These are phyloP conservation scores for Dioscorea zingiberensis DNA, from an alignment of 106 monocot genomes.

Conservation along the genomic window DNA sequence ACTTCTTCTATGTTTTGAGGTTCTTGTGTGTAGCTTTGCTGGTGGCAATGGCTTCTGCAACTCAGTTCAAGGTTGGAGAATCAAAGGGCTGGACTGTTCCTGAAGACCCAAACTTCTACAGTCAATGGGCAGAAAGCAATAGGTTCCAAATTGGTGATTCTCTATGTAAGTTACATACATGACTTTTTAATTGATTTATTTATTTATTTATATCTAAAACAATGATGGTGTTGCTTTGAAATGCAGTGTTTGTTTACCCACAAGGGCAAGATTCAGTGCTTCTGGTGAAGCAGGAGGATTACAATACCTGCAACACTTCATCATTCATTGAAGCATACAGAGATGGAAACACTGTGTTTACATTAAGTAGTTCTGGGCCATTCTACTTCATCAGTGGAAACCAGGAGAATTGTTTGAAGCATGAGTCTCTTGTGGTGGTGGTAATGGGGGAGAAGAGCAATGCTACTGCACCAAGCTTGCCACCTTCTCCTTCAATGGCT, in stretches of 20 bases:
- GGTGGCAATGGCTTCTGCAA: slow-evolving; percentile 4
- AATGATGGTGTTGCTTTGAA: not conserved
- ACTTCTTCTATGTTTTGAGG: not conserved
- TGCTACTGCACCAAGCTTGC: slow-evolving; percentile 2
- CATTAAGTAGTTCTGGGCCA: slow-evolving; percentile 28
- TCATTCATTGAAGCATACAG: slow-evolving; percentile 24
- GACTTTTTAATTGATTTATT: too few relatives aligned
- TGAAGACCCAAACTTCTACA: slow-evolving; percentile 2
- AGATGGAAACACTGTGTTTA: slow-evolving; percentile 58
- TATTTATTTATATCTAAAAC: not conserved
- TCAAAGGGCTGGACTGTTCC: slow-evolving; percentile 2
- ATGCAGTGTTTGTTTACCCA: slow-evolving; percentile 51
- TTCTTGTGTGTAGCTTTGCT: slow-evolving; percentile 5
- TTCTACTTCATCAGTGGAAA: slow-evolving; percentile 65
- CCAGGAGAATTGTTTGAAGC: slow-evolving; percentile 36
- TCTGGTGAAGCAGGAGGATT: slow-evolving; percentile 29
- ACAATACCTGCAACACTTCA: slow-evolving; percentile 59
- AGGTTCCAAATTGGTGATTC: slow-evolving; percentile 1
- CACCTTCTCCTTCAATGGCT: not conserved
- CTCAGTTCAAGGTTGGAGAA: slow-evolving; percentile 14
- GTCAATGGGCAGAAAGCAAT: not conserved
- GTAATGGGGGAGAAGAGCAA: slow-evolving; percentile 21
- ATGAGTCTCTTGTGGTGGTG: slow-evolving; percentile 14
- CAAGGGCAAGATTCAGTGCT: slow-evolving; percentile 49
- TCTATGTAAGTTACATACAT: not conserved